Conservation (phyloP, 2,329 filamentous ascomycete genomes). For the Karstenula rhodostoma region DNA sequence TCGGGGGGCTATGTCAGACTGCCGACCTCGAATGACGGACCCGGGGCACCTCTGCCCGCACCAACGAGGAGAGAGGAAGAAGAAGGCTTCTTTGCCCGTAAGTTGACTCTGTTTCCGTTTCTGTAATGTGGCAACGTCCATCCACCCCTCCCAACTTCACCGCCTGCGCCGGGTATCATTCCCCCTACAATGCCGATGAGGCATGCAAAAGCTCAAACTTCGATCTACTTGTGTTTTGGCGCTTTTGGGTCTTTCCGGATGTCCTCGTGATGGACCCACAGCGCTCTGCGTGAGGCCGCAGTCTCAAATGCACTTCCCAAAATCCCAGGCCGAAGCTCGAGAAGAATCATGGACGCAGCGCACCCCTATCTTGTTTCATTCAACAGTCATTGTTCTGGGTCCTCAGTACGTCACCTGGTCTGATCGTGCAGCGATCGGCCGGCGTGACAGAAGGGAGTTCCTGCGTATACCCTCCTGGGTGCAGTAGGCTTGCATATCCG, state of each 20-base stretch:
- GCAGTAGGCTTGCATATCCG: slow-evolving; percentile 49
- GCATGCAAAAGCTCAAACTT: slow-evolving; percentile 24
- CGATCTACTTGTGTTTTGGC: slow-evolving; percentile 23
- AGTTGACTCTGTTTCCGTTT: slow-evolving; percentile 57
- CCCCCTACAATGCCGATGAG: slow-evolving; percentile 16
- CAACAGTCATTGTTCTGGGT: slow-evolving; percentile 22
- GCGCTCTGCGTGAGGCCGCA: slow-evolving; percentile 31
- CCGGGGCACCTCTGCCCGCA: slow-evolving; percentile 86
- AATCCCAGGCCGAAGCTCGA: slow-evolving; percentile 20
- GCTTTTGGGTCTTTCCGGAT: slow-evolving; percentile 20
- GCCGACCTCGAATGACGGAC: slow-evolving; percentile 76
- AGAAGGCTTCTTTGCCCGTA: slow-evolving; percentile 93
- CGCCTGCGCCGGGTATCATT: slow-evolving; percentile 16
- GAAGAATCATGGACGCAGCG: slow-evolving; percentile 17
- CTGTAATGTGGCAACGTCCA: slow-evolving; percentile 27
- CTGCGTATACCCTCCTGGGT: slow-evolving; percentile 51
- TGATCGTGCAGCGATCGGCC: slow-evolving; percentile 34
- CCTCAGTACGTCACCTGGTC: slow-evolving; percentile 38
- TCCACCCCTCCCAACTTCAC: slow-evolving; percentile 16
- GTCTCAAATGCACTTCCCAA: slow-evolving; percentile 35
- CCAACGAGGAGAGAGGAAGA: slow-evolving; percentile 89
- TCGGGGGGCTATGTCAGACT: slow-evolving; percentile 88
- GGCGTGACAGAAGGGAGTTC: slow-evolving; percentile 51
- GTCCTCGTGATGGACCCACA: slow-evolving; percentile 41
- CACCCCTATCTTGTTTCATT: slow-evolving; percentile 31